Evolutionary conservation across 352 stramenopile species (phyloP).

Genomic region (Phytophthora syringae): DNA sequence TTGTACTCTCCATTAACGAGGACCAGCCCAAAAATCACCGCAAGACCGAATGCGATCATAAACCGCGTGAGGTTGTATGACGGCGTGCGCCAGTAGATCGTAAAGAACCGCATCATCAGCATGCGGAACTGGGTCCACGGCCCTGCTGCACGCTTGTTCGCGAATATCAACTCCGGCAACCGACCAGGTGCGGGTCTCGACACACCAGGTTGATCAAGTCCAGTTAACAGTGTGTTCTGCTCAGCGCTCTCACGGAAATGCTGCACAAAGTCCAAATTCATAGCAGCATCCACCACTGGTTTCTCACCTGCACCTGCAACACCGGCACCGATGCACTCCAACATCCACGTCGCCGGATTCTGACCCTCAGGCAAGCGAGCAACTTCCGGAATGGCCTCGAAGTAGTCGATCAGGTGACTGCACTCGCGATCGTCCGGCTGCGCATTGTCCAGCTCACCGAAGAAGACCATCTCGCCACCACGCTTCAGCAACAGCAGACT

Average conservation of each 20-base stretch:
- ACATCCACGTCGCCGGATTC: constrained; percentile 84
- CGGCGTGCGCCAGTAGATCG: constrained; percentile 57
- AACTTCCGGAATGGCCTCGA: constrained; percentile 38
- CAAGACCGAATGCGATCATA: constrained; percentile 59
- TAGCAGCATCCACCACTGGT: too few species aligned
- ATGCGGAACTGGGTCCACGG: constrained; percentile 20
- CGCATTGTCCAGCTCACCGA: constrained; percentile 48
- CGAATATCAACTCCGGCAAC: constrained; percentile 19
- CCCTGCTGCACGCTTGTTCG: constrained; percentile 23
- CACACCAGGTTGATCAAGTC: background rate
- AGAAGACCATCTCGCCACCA: constrained; percentile 65
- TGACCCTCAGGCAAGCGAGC: constrained; percentile 21
- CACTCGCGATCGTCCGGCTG: too few species aligned
- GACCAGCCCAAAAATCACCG: constrained; percentile 70
- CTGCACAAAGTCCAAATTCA: constrained; percentile 25
- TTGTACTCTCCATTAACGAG: constrained; percentile 45
- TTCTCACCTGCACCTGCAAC: too few species aligned
- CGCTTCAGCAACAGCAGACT: constrained; percentile 76
- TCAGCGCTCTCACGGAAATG: constrained; percentile 27
- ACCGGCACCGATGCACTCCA: constrained; percentile 55
- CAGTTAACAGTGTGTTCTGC: constrained; percentile 7
- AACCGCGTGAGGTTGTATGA: constrained; percentile 79
- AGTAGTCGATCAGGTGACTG: constrained; percentile 45
- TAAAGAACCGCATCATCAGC: constrained; percentile 22
- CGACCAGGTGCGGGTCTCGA: too few species aligned